Conservation (phyloP, 1,139 yeast species). For the Citeromyces hawaiiensis region DNA sequence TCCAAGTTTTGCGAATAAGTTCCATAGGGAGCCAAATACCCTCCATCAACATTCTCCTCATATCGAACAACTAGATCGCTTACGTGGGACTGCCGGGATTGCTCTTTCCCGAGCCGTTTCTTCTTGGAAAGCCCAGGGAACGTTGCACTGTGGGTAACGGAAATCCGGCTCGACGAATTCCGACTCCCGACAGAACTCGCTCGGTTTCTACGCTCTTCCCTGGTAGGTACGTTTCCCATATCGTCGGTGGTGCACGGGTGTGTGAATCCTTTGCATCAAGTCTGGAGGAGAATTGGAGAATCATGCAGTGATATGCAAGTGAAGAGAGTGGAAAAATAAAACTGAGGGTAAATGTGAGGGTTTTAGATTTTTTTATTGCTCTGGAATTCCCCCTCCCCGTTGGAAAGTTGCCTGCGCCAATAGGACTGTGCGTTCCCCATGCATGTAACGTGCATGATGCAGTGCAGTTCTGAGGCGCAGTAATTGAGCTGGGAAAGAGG, state of each 20-base stretch:
- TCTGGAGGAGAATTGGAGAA: too few relatives aligned
- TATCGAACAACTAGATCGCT: conserved; percentile 40
- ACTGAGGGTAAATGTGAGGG: too few relatives aligned
- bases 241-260: background rate
- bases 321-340: too few relatives aligned
- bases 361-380: too few relatives aligned
- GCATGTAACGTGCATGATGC: too few relatives aligned
- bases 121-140: conserved; percentile 26
- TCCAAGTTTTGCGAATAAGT: conserved; percentile 68
- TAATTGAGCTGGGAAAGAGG: too few relatives aligned
- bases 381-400: too few relatives aligned
- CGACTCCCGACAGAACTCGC: background rate
- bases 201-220: conserved; percentile 20
- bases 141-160: conserved; percentile 14
- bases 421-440: too few relatives aligned
- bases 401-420: too few relatives aligned
- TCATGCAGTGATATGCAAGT: too few relatives aligned
- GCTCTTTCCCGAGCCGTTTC: conserved; percentile 34
- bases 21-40: conserved; percentile 77
- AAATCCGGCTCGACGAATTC: background rate
- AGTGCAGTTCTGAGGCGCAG: too few relatives aligned
- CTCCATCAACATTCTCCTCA: conserved; percentile 64
- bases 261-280: background rate
- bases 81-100: conserved; percentile 22
- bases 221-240: conserved; percentile 54